Evolutionary conservation across 352 stramenopile genomes (phyloP).

Genomic region (Pythium apleroticum): DNA sequence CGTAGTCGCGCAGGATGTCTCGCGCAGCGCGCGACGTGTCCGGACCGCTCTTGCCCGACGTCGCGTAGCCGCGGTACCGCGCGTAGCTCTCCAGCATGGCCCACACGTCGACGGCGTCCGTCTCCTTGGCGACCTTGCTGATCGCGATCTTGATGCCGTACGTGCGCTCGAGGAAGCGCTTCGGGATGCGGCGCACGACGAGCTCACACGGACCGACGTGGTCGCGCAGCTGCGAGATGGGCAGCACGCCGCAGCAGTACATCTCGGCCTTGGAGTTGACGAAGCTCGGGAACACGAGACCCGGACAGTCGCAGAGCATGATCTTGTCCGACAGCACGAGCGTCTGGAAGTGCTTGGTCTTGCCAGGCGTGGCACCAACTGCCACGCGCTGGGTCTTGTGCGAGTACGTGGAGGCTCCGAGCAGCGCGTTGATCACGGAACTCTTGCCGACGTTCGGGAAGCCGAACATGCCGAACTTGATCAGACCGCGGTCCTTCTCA

Average conservation of each 20-base stretch:
- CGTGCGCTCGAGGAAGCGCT: slow-evolving; percentile 94
- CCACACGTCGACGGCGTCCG: slow-evolving; percentile 78
- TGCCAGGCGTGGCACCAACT: slow-evolving; percentile 97
- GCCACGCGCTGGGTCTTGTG: slow-evolving; percentile 96
- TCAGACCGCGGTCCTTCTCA: slow-evolving; percentile 80
- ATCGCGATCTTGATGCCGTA: slow-evolving; percentile 95
- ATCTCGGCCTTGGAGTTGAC: slow-evolving; percentile 98
- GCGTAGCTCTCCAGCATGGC: slow-evolving; percentile 74
- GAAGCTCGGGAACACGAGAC: slow-evolving; percentile 99
- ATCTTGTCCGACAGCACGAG: slow-evolving; percentile 95
- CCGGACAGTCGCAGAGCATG: slow-evolving; percentile 99
- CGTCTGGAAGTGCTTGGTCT: slow-evolving; percentile 99
- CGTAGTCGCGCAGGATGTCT: slow-evolving; percentile 98
- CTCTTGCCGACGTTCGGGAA: slow-evolving; percentile 99
- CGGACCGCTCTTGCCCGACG: slow-evolving; percentile 91
- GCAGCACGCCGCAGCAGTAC: slow-evolving; percentile 98
- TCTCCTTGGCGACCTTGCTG: slow-evolving; percentile 68
- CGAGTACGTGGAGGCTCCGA: slow-evolving; percentile 94
- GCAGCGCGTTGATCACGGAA: slow-evolving; percentile 98
- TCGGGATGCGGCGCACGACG: slow-evolving; percentile 93
- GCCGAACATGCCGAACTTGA: slow-evolving; percentile 98
- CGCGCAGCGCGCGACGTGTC: slow-evolving; percentile 95
- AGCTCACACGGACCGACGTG: slow-evolving; percentile 93
- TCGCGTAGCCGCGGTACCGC: slow-evolving; percentile 90
- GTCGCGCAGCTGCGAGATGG: slow-evolving; percentile 98